A percentile compares a stretch with the other conserved stretches of the same genome.
phyloP scores from a whole-genome alignment of 148 eudicot species.

The Polygonum aviculare region DNA sequence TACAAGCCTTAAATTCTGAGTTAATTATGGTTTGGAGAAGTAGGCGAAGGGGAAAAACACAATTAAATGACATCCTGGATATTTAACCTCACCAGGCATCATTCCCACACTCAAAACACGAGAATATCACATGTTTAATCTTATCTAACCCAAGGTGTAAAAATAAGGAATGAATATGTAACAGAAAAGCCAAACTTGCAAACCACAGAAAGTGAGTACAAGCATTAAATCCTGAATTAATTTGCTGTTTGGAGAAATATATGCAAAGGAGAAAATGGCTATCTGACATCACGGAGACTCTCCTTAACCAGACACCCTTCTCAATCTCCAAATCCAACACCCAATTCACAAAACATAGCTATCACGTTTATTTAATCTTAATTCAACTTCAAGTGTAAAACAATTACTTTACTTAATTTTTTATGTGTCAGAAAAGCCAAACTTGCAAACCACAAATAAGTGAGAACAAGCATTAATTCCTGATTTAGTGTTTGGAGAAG shows the following conservation, averaged over 20 bases:
- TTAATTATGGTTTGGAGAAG: slow-evolving; percentile 19
- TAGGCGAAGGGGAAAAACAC: background rate
- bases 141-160: too few relatives aligned
- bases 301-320: slow-evolving; percentile 8
- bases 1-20: slow-evolving; percentile 17
- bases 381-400: too few relatives aligned
- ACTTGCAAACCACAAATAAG: slow-evolving; percentile 24
- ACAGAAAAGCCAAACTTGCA: slow-evolving; percentile 42
- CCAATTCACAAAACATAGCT: too few relatives aligned
- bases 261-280: slow-evolving; percentile 3
- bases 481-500: slow-evolving; percentile 26
- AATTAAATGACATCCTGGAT: slow-evolving; percentile 9
- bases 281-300: slow-evolving; percentile 8
- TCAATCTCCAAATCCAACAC: background rate
- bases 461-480: slow-evolving; percentile 33
- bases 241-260: slow-evolving; percentile 18
- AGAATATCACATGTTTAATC: too few relatives aligned
- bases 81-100: background rate
- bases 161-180: background rate
- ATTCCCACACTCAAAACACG: too few relatives aligned
- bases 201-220: slow-evolving; percentile 9
- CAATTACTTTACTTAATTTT: background rate
- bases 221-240: slow-evolving; percentile 17
- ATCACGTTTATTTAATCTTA: too few relatives aligned
- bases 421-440: slow-evolving; percentile 36